Conservation (phyloP, 768 basidiomycete genomes). For the Hygrophorus russula region DNA sequence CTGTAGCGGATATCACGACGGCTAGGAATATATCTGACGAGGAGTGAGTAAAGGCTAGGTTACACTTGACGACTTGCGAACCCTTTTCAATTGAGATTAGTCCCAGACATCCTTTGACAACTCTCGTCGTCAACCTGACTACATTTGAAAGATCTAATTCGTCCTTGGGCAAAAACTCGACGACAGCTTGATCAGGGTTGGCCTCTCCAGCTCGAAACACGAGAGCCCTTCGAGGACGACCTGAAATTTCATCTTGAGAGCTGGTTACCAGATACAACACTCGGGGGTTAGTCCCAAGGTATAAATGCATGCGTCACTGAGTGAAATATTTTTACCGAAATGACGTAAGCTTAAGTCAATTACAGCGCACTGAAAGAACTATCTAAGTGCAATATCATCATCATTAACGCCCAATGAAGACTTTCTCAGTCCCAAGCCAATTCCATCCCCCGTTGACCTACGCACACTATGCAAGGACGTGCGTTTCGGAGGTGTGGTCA, state of each 20-base stretch:
- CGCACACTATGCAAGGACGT: conserved; percentile 3
- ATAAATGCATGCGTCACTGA: conserved; percentile 52
- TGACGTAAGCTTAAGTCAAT: no score
- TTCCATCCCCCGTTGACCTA: conserved; percentile 14
- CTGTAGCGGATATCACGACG: conserved; percentile 64
- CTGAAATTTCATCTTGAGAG: conserved; percentile 51
- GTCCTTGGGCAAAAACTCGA: conserved; percentile 72
- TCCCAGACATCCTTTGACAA: conserved; percentile 78
- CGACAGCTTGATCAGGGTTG: conserved; percentile 54
- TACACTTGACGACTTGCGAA: conserved; percentile 17
- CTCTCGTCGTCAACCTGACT: conserved; percentile 56
- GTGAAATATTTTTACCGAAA: no score
- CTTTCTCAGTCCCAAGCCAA: conserved; percentile 19
- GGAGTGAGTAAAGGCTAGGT: conserved; percentile 4
- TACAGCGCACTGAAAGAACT: no score
- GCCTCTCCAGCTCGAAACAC: conserved; percentile 57
- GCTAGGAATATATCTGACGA: conserved; percentile 77
- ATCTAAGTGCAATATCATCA: no score
- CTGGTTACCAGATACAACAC: conserved; percentile 65
- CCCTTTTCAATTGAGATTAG: conserved; percentile 66
- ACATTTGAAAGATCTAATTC: conserved; percentile 59
- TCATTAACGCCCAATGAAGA: not conserved
- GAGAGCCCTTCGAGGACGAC: conserved; percentile 50
- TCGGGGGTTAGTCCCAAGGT: conserved; percentile 57
- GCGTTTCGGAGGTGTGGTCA: conserved; percentile 19